Conservation (phyloP, 768 basidiomycete species). For the Crassisporium funariophilum region DNA sequence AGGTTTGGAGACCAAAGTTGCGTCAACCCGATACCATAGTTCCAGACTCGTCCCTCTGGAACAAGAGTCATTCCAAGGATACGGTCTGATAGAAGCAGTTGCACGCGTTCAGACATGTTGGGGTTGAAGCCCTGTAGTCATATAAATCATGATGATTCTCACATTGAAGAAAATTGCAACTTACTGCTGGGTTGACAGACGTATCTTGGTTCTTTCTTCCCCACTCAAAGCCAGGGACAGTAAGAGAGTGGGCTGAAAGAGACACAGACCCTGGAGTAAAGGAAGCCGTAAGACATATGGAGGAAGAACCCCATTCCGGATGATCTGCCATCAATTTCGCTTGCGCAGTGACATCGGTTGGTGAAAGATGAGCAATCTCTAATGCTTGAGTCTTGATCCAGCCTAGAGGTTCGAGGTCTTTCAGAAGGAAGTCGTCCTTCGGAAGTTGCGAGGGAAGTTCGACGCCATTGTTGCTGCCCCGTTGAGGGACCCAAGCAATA, state of each 20-base stretch:
- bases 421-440: slow-evolving; percentile 91
- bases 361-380: slow-evolving; percentile 90
- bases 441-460: slow-evolving; percentile 91
- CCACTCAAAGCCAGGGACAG: slow-evolving; percentile 96
- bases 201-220: slow-evolving; percentile 91
- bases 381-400: slow-evolving; percentile 97
- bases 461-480: slow-evolving; percentile 92
- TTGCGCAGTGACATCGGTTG: slow-evolving; percentile 91
- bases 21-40: slow-evolving; percentile 92
- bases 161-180: too few relatives aligned
- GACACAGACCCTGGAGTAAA: slow-evolving; percentile 99
- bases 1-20: slow-evolving; percentile 87
- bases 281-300: slow-evolving; percentile 91
- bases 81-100: slow-evolving; percentile 91
- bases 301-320: slow-evolving; percentile 91
- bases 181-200: slow-evolving; percentile 74
- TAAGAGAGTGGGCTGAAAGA: slow-evolving; percentile 87
- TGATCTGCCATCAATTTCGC: slow-evolving; percentile 97
- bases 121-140: slow-evolving; percentile 98
- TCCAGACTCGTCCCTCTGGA: slow-evolving; percentile 94
- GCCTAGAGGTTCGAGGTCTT: slow-evolving; percentile 92
- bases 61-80: slow-evolving; percentile 95
- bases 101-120: slow-evolving; percentile 97
- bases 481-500: slow-evolving; percentile 95
- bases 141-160: too few relatives aligned